A percentile compares a stretch with the other conserved stretches of the same genome.
Conservation (phyloP, 345 rosid species). For the Brassica nigra region DNA sequence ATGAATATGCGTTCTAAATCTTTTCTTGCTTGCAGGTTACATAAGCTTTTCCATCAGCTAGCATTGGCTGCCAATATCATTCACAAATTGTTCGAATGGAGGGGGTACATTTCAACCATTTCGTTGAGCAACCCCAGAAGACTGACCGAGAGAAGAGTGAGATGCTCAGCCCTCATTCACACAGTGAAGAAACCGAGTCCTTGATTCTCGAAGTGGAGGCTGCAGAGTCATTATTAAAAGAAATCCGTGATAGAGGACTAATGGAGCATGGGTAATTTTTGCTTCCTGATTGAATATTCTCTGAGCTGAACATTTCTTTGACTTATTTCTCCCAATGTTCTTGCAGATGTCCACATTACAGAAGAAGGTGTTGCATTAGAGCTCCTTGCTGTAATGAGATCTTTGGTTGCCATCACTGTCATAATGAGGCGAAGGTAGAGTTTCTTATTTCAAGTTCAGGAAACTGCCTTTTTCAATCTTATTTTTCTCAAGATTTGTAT, state of each 20-base stretch:
- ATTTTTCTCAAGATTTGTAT: neutral
- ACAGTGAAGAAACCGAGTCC: conserved; percentile 27
- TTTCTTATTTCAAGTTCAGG: conserved; percentile 4
- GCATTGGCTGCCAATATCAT: conserved; percentile 41
- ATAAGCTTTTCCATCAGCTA: conserved; percentile 43
- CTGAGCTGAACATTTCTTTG: neutral
- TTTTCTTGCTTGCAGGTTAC: conserved; percentile 61
- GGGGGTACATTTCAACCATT: conserved; percentile 28
- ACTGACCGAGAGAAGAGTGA: conserved; percentile 11
- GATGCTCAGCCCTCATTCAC: conserved; percentile 27
- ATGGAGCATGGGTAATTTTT: conserved; percentile 71
- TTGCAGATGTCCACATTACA: conserved; percentile 73
- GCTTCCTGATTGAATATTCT: neutral
- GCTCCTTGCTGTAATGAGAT: conserved; percentile 88
- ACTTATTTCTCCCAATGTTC: conserved; percentile 1
- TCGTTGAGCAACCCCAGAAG: conserved; percentile 35
- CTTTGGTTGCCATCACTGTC: conserved; percentile 91
- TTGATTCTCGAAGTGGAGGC: neutral
- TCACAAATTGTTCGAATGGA: conserved; percentile 47
- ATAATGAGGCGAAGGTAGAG: conserved; percentile 64
- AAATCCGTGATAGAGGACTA: conserved; percentile 50
- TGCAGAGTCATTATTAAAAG: conserved; percentile 20
- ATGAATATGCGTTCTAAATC: conserved; percentile 48
- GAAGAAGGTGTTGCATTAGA: conserved; percentile 69
- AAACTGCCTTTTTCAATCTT: neutral